phyloP scores from a whole-genome alignment of 768 basidiomycete species.

The Scleroderma citrinum region DNA sequence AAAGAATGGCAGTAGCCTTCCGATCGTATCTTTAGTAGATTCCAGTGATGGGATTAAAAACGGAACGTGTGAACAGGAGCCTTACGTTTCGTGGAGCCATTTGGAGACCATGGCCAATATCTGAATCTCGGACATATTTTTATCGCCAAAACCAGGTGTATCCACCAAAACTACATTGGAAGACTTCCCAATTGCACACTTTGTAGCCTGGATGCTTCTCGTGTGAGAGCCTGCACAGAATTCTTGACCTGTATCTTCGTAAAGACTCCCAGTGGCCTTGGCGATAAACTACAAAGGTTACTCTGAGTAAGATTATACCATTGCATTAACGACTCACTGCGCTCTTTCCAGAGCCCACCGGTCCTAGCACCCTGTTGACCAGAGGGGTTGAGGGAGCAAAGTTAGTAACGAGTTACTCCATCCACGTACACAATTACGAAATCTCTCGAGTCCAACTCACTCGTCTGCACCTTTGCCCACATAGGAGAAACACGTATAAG shows the following conservation, averaged over 20 bases:
- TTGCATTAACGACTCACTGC: too few relatives aligned
- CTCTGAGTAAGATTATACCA: too few relatives aligned
- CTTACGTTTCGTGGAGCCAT: background rate
- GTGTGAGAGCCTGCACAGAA: background rate
- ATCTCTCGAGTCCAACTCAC: too few relatives aligned
- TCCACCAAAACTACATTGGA: slow-evolving; percentile 38
- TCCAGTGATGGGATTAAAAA: background rate
- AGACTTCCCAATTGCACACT: background rate
- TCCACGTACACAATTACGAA: too few relatives aligned
- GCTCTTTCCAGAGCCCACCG: too few relatives aligned
- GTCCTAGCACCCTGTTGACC: too few relatives aligned
- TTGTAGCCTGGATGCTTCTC: background rate
- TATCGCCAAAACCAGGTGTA: slow-evolving; percentile 51
- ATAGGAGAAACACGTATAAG: too few relatives aligned
- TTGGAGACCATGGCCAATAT: slow-evolving; percentile 39
- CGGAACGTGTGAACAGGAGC: background rate
- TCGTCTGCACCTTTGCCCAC: too few relatives aligned
- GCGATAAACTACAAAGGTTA: background rate
- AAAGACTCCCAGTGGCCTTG: background rate
- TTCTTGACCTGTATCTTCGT: background rate
- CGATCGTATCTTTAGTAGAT: background rate
- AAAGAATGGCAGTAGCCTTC: background rate
- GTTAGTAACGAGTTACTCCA: too few relatives aligned
- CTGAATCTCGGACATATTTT: slow-evolving; percentile 35
- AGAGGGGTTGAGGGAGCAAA: too few relatives aligned